Evolutionary conservation across 179 eudicot genomes (phyloP).

Genomic region (Silene vulgaris): DNA sequence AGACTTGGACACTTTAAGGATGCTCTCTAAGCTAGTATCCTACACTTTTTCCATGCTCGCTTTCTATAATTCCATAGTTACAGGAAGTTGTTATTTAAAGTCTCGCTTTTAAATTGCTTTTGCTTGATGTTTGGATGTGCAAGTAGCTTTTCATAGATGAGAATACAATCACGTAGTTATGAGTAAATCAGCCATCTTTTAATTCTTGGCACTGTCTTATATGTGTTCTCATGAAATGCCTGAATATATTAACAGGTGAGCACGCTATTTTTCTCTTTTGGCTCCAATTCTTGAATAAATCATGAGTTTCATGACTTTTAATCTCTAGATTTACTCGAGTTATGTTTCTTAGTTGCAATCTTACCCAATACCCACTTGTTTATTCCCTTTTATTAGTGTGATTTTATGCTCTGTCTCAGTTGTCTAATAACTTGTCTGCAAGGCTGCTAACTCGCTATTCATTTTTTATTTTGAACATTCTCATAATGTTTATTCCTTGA

Average conservation of each 20-base stretch:
- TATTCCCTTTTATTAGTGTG: neutral
- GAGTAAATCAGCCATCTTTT: neutral
- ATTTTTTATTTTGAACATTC: neutral
- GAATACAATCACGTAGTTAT: neutral
- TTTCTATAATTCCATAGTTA: neutral
- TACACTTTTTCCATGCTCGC: conserved; percentile 18
- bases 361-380: neutral
- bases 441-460: neutral
- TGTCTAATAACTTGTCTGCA: neutral
- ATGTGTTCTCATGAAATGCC: neutral
- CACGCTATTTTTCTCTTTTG: neutral
- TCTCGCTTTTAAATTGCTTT: neutral
- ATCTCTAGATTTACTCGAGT: neutral
- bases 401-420: neutral
- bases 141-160: neutral
- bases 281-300: neutral
- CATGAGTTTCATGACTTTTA: neutral
- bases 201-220: neutral
- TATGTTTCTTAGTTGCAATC: neutral
- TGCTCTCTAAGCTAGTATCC: conserved; percentile 96
- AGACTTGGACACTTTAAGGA: conserved; percentile 93
- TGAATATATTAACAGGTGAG: neutral
- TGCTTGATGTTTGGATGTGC: neutral
- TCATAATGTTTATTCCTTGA: conserved; percentile 42
- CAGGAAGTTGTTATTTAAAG: conserved; percentile 27